Evolutionary conservation across 2,329 filamentous ascomycete species (phyloP), one percentile per base, ranked within the genome.

Genomic region (Trichoderma sp.): DNA sequence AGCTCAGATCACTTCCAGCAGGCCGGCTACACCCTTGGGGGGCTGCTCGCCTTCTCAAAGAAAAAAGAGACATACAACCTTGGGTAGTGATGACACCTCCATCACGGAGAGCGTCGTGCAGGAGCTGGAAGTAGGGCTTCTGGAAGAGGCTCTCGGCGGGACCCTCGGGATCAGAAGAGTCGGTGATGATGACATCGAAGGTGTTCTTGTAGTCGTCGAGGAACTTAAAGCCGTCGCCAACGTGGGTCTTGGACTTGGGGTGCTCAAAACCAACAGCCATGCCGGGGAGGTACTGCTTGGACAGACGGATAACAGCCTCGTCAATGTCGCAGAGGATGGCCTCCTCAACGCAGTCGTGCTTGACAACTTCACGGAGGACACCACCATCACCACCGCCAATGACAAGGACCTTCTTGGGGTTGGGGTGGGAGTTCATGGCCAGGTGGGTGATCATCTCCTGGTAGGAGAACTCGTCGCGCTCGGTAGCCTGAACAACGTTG

Each of bases 361-460:
- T 99, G 88, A 99, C 94, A 58, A 99, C 92, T 89, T 99, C 96
- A 78, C 96, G 94, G 78, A 99, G 91, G 74, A 99, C 96, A 85
- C 96, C 96, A 73, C 96, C 96, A 81, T 99, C 96, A 81, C 96
- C 96, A 79, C 96, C 96, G 76, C 96, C 96, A 80, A 99, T 98
- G 82, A 99, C 96, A 72, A 99, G 91, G 68, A 99, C 96, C 85
- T 95, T 97, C 90, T 98, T 96, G 81, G 96, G 96, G 88, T 97
- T 91, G 77, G 96, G 96, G 90, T 99, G 96, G 68, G 95, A 94
- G 90, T 97, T 96, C 92, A 99, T 94, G 85, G 94, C 96, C 77
- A 99, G 89, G 85, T 99, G 94, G 78, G 95, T 95, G 85, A 99
- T 99, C 96, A 99, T 99, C 90, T 99, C 96, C 88, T 99, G 96